Conservation (phyloP, 257 asterid genomes). For the Solanum megistacrolobum region DNA sequence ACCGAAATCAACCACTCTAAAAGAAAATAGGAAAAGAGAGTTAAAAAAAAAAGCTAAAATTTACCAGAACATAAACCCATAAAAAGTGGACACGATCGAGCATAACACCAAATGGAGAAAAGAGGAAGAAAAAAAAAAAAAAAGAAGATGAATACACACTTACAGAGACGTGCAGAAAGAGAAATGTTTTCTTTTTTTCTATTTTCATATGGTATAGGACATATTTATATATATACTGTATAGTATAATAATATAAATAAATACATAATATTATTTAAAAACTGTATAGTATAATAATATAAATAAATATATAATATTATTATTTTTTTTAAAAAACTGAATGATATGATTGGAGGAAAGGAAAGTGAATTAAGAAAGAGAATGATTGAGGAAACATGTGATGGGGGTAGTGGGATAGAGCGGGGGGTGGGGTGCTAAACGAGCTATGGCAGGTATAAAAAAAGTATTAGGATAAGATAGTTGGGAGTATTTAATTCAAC, state of each 20-base stretch:
- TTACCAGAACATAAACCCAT: background rate
- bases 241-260: background rate
- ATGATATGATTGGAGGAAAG: conserved; percentile 3
- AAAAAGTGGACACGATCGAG: background rate
- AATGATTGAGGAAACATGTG: background rate
- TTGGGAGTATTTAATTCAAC: background rate
- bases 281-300: background rate
- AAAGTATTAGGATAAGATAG: background rate
- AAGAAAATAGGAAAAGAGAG: background rate
- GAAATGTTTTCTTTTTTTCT: background rate
- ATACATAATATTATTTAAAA: too few species aligned
- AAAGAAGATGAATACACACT: background rate
- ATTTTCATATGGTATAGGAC: background rate
- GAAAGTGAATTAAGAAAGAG: background rate
- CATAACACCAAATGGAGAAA: background rate
- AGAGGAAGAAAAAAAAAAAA: background rate
- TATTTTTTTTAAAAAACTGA: too few species aligned
- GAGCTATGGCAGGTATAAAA: background rate
- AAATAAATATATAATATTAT: background rate
- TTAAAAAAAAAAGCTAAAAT: background rate
- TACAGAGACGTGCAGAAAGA: conserved; percentile 7
- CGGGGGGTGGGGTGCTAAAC: background rate
- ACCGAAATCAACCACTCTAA: background rate
- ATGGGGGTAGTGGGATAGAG: background rate
- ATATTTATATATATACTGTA: background rate